Evolutionary conservation across 2,329 filamentous ascomycete genomes (phyloP).

Genomic region (Exophiala bonariae): DNA sequence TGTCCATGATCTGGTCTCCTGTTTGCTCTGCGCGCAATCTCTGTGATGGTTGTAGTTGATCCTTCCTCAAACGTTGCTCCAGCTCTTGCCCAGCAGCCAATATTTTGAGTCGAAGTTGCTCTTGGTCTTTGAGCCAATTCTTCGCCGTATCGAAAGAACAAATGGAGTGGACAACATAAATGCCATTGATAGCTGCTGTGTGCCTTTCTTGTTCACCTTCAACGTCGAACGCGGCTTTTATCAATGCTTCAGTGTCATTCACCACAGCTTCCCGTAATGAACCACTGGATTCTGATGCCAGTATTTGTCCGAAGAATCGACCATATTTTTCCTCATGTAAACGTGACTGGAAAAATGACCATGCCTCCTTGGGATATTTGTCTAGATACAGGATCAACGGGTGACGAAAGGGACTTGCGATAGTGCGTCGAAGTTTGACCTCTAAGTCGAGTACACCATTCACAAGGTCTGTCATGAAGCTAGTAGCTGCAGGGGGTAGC

Average conservation of each 20-base stretch:
- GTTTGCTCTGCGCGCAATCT: slow-evolving; percentile 86
- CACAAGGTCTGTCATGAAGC: slow-evolving; percentile 87
- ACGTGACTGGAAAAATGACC: slow-evolving; percentile 74
- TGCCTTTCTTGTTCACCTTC: slow-evolving; percentile 69
- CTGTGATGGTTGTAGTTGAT: slow-evolving; percentile 69
- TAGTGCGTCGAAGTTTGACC: slow-evolving; percentile 77
- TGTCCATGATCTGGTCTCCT: slow-evolving; percentile 80
- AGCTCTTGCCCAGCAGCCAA: slow-evolving; percentile 72
- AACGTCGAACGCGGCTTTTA: slow-evolving; percentile 63
- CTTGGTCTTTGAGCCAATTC: slow-evolving; percentile 63
- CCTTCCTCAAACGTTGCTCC: slow-evolving; percentile 69
- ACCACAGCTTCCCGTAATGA: slow-evolving; percentile 73
- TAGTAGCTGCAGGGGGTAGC: slow-evolving; percentile 83
- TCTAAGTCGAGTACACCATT: slow-evolving; percentile 90
- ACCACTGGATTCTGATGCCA: slow-evolving; percentile 72
- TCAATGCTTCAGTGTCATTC: slow-evolving; percentile 70
- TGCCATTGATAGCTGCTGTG: slow-evolving; percentile 79
- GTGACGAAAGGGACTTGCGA: slow-evolving; percentile 85
- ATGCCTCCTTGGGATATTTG: slow-evolving; percentile 85
- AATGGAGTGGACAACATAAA: slow-evolving; percentile 81
- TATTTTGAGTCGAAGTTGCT: slow-evolving; percentile 59
- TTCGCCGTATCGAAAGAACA: slow-evolving; percentile 64
- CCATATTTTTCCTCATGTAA: slow-evolving; percentile 85
- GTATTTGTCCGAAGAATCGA: slow-evolving; percentile 83
- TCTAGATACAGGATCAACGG: slow-evolving; percentile 93